These are phyloP conservation scores for Metschnikowia orientalis DNA, from an alignment of 805 yeast species.

Conservation along the genomic window DNA sequence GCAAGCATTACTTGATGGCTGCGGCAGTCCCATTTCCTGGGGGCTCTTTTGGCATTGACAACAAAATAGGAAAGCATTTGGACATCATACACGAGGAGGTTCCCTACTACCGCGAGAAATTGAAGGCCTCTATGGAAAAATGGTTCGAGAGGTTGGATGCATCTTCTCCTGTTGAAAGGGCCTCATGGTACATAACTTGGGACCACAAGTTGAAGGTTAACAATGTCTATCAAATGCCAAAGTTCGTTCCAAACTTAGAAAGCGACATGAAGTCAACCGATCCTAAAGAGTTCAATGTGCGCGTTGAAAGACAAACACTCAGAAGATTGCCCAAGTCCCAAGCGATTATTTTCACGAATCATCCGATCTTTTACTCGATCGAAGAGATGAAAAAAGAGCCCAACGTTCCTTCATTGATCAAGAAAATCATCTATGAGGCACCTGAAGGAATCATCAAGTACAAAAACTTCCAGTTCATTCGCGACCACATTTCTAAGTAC, in stretches of 20 bases:
- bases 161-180: constrained; percentile 64
- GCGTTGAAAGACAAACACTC: constrained; percentile 71
- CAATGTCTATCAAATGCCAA: constrained; percentile 53
- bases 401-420: constrained; percentile 68
- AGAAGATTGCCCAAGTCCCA: constrained; percentile 59
- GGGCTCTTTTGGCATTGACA: constrained; percentile 61
- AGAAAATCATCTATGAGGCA: constrained; percentile 60
- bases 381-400: constrained; percentile 80
- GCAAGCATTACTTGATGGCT: constrained; percentile 59
- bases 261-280: constrained; percentile 30
- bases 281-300: constrained; percentile 55
- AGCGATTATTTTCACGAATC: constrained; percentile 71
- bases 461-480: constrained; percentile 54
- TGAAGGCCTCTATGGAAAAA: constrained; percentile 66
- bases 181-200: constrained; percentile 73
- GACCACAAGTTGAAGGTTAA: constrained; percentile 58
- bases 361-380: constrained; percentile 71
- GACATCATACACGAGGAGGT: constrained; percentile 65
- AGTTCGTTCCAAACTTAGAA: constrained; percentile 33
- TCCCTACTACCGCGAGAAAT: constrained; percentile 63
- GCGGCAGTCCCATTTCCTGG: constrained; percentile 81
- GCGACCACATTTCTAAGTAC: constrained; percentile 57
- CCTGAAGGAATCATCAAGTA: constrained; percentile 63
- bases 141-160: constrained; percentile 64
- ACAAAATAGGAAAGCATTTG: constrained; percentile 56